These are phyloP conservation scores for Starmerella asiatica DNA, from an alignment of 805 yeast genomes.

Conservation along the genomic window DNA sequence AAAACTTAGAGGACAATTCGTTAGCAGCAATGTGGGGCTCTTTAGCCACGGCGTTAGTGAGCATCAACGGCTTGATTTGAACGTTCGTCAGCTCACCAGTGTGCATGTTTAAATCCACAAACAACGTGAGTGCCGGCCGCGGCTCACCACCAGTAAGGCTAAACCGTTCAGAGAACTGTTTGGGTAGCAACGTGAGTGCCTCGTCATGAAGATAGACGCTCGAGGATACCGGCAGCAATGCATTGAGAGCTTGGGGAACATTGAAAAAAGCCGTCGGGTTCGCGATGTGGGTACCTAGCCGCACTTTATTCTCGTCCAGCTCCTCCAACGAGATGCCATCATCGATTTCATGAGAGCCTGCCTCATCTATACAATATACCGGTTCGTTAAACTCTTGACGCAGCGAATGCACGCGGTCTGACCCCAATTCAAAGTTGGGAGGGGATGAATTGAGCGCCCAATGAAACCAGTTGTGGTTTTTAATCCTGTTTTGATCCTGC, in stretches of 20 bases:
- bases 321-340: constrained; percentile 59
- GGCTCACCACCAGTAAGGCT: background rate
- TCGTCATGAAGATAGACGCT: constrained; percentile 5
- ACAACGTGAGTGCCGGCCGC: constrained; percentile 9
- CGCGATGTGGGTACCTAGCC: constrained; percentile 63
- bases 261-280: constrained; percentile 62
- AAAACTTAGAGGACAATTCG: background rate
- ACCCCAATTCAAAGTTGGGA: background rate
- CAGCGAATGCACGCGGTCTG: constrained; percentile 3
- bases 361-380: constrained; percentile 71
- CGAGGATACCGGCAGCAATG: constrained; percentile 3
- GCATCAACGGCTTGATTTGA: constrained; percentile 1
- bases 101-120: constrained; percentile 5
- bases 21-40: background rate
- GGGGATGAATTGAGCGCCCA: constrained; percentile 2
- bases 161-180: background rate
- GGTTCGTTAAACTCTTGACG: constrained; percentile 10
- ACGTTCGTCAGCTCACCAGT: constrained; percentile 3
- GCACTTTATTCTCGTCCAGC: constrained; percentile 10
- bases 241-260: constrained; percentile 28
- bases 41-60: background rate
- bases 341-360: constrained; percentile 76
- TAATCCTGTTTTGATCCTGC: constrained; percentile 2
- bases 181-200: constrained; percentile 10
- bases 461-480: constrained; percentile 1